Evolutionary conservation across 768 basidiomycete species (phyloP), one percentile per base, ranked within the genome.

Genomic region (Boletus rubropictus): DNA sequence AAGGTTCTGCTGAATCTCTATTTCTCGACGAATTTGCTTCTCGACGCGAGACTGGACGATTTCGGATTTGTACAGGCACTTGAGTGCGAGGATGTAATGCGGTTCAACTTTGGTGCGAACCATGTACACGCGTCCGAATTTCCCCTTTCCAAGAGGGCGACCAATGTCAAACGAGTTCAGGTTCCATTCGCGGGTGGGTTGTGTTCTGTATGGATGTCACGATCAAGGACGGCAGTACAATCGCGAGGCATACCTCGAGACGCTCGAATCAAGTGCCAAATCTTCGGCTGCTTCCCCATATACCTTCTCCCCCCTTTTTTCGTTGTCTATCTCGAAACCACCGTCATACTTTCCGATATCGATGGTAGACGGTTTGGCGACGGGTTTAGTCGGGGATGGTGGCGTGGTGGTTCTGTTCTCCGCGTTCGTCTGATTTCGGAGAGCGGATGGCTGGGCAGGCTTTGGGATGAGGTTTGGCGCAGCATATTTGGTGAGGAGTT

Each of bases 121-220:
- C 85, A 98, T 94, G 74, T 99, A 98, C 21, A 99, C 96, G 3
- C 92, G 87, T 1, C 96, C 96, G 57, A 98, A 99, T 72, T 98
- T 98, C 38, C 96, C 96, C 65, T 98, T 97, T n/a, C 96, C 96
- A 2, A 99, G 77, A 3, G 93, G 92, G 10, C 92, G 81, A 15
- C 96, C 95, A 60, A 98, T 95, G 53, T 96, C 91, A 57, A 99
- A 96, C 44, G 83, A 77, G 49, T 80, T 79, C 4, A 98, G 72
- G 25, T 79, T 81, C 86, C 93, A 92, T 59, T 91, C 89, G 17
- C 82, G 79, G 0, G 89, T 91, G 17, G 88, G 89, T 31, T 71
- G 76, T 51, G 72, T 74, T 46, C 86, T 87, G 46, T n/a, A 39
- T 12, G 25, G 41, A 42, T 27, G 25, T 54, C 32, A 55, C 14